A percentile compares a stretch with the other conserved stretches of the same genome.
Evolutionary conservation across 2,329 filamentous ascomycete species (phyloP).

Genomic region (Talaromyces islandicus): DNA sequence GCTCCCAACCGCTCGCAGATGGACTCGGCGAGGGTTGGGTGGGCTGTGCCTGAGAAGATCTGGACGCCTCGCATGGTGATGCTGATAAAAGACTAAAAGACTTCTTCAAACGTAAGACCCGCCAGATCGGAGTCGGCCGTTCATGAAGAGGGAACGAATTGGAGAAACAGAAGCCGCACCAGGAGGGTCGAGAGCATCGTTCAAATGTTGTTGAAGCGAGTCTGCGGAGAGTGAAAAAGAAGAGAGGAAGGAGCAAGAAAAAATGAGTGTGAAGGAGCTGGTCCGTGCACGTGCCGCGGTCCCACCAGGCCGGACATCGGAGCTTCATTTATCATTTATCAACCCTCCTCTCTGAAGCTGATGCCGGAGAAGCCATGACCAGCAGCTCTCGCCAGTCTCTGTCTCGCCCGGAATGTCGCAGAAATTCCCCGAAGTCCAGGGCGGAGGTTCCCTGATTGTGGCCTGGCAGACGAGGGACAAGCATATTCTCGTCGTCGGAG

Average conservation of each 20-base stretch:
- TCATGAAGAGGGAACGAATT: conserved; percentile 6
- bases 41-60: conserved; percentile 62
- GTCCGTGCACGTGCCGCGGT: conserved; percentile 6
- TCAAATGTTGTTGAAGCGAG: conserved; percentile 2
- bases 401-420: conserved; percentile 36
- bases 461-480: conserved; percentile 94
- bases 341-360: neutral
- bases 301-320: neutral
- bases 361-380: neutral
- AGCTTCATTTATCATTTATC: neutral
- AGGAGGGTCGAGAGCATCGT: conserved; percentile 13
- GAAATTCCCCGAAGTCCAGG: conserved; percentile 73
- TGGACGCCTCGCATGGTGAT: conserved; percentile 56
- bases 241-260: conserved; percentile 12
- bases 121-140: conserved; percentile 2
- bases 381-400: neutral
- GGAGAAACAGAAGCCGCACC: conserved; percentile 9
- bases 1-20: conserved; percentile 62
- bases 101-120: neutral
- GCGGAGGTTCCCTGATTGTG: conserved; percentile 85
- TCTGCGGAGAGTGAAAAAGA: conserved; percentile 3
- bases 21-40: conserved; percentile 57
- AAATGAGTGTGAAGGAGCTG: conserved; percentile 5
- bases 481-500: conserved; percentile 84
- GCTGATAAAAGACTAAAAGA: conserved; percentile 1